Evolutionary conservation across 2,329 filamentous ascomycete genomes (phyloP), one percentile per base, ranked within the genome.

Genomic region (Fusarium sp.): DNA sequence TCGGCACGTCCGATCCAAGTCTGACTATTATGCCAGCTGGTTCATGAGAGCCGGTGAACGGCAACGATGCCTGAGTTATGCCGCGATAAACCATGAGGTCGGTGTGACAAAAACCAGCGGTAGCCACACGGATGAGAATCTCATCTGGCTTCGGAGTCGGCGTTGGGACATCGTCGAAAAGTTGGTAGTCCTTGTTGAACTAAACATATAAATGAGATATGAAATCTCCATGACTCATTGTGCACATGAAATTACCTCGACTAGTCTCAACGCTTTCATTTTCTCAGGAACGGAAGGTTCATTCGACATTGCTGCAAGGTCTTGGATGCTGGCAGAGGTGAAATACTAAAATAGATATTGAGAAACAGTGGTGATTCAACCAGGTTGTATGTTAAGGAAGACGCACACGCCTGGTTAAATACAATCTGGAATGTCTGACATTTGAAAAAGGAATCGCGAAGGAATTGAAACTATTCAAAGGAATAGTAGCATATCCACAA

Each of bases 1-100:
- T 42, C 3, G 61, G 20, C 16, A 68, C 58, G 7, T 66, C 42
- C 7, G 65, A 54, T 3, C 69, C 71, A 9, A 71, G 47, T 8
- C 42, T 42, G 26, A 50, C 71, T 31, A 74, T 41, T 11, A 60
- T 72, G 20, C 69, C 73, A 8, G 52, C 67, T 35, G 73, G 73
- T 56, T 75, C 67, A 57, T 75, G 71, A 21, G 67, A 74, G 18
- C 63, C 64, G 13, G 52, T 72, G 23, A 73, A 57, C 7, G 68
- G 66, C 6, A 72, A 55, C 3, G 61, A 41, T n/a, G 57, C 66
- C 29, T 59, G 53, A 18, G 59, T 71, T 10, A 60, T n/a, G 23
- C 71, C 68, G 20, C 63, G 60, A 16, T 68, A 57, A 11, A 74
- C 71, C 42, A 71, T 55, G 39, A 67, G 61, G 28, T 75, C 68